Conservation (phyloP, 805 yeast genomes). For the Candida taoyuanica region DNA sequence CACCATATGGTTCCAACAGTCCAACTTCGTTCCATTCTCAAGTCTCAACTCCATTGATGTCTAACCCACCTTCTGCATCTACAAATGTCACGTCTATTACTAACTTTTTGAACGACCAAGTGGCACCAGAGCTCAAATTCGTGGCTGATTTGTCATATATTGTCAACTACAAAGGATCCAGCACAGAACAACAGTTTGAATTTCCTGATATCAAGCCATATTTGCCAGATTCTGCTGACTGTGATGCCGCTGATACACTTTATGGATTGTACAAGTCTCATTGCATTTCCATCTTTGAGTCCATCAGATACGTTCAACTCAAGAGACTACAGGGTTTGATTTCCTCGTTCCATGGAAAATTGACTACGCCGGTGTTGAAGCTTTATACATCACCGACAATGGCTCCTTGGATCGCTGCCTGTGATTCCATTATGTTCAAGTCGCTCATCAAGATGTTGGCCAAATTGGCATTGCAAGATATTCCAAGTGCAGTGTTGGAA, state of each 20-base stretch:
- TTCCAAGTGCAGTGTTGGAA: constrained; percentile 51
- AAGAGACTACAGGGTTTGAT: constrained; percentile 53
- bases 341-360: constrained; percentile 46
- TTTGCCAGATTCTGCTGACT: constrained; percentile 18
- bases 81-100: constrained; percentile 11
- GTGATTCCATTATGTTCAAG: constrained; percentile 61
- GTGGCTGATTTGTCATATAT: constrained; percentile 17
- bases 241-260: constrained; percentile 50
- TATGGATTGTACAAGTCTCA: constrained; percentile 59
- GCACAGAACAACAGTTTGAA: constrained; percentile 26
- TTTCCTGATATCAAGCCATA: constrained; percentile 33
- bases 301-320: constrained; percentile 62
- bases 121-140: constrained; percentile 18
- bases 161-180: constrained; percentile 14
- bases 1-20: constrained; percentile 28
- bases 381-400: constrained; percentile 47
- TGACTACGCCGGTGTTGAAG: constrained; percentile 60
- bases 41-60: constrained; percentile 23
- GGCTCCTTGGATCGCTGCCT: constrained; percentile 58
- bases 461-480: constrained; percentile 51
- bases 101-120: constrained; percentile 18
- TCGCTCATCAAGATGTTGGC: constrained; percentile 54
- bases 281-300: constrained; percentile 60
- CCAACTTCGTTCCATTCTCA: constrained; percentile 26
- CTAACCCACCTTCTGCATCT: constrained; percentile 9